Evolutionary conservation across 768 basidiomycete genomes (phyloP), one percentile per base, ranked within the genome.

Genomic region (Pisolithus marmoratus): DNA sequence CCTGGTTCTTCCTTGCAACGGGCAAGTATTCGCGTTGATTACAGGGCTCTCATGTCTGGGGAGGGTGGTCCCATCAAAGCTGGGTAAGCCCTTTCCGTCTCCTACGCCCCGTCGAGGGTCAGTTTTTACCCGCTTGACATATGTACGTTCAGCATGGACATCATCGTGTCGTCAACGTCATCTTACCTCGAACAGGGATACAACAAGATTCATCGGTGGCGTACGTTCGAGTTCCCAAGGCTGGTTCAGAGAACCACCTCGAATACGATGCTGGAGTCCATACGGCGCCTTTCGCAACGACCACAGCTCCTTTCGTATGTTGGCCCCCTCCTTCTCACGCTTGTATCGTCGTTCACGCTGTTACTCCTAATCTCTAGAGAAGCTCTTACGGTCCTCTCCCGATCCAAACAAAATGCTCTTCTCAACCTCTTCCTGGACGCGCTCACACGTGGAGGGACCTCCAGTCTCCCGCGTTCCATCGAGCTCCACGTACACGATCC

Each of bases 401-500:
- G 88, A 60, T 88, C 88, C 0, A 89, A 94, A 17, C 90, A 93
- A 62, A 70, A 82, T 0, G 83, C 90, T 0, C 76, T 96, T 1
- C 80, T 92, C 8, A 78, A 80, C n/a, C 73, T 84, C 3, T 97
- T 99, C 72, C 76, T 93, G 38, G 80, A 85, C 14, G 93, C 94
- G 0, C 74, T 98, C 8, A 97, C 94, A 0, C 80, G 90, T 12
- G 94, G 94, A 6, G 90, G 89, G 2, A 89, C 84, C 1, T 86
- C 83, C 38, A 91, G 88, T 38, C 73, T 87, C 7, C 91, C 94
- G 11, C 81, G 94, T 5, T 92, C 95, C 1, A 98, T 99, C 55
- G 96, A 98, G 65, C 76, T 99, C 3, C 96, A 99, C 62, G 96
- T 96, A 0, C 96, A 99, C 60, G 96, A 99, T 65, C 95, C 96